Percentiles rank a stretch among this genome's conserved stretches.
Evolutionary conservation across 2,329 filamentous ascomycete species (phyloP).

Genomic region (Blastomyces silverae): DNA sequence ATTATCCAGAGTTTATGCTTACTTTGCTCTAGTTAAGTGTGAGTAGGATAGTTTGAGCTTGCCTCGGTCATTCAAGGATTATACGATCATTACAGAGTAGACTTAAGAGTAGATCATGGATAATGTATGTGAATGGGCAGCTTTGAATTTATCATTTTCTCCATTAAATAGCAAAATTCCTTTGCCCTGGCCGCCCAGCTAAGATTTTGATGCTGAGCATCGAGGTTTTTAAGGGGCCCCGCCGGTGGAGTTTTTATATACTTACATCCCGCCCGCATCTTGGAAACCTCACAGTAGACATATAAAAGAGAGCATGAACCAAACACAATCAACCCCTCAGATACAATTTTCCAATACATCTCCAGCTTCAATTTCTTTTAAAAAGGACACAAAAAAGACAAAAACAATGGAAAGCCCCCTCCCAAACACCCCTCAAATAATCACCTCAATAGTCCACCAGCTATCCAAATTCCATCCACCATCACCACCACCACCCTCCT

Average conservation of each 20-base stretch:
- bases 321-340: neutral
- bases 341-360: neutral
- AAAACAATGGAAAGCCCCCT: neutral
- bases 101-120: neutral
- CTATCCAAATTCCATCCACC: conserved; percentile 8
- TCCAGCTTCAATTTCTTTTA: neutral
- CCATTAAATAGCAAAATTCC: neutral
- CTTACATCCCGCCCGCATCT: neutral
- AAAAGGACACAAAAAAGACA: neutral
- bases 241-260: neutral
- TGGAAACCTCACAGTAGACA: neutral
- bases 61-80: neutral
- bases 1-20: neutral
- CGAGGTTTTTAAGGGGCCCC: neutral
- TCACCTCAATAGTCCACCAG: conserved; percentile 11
- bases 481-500: neutral
- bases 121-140: neutral
- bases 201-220: no score
- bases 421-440: conserved; percentile 7
- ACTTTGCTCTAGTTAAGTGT: neutral
- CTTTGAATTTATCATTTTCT: neutral
- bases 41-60: neutral
- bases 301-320: neutral
- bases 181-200: neutral
- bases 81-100: neutral